phyloP scores from a whole-genome alignment of 1,139 yeast species.

The Lodderomyces parapsilosis region DNA sequence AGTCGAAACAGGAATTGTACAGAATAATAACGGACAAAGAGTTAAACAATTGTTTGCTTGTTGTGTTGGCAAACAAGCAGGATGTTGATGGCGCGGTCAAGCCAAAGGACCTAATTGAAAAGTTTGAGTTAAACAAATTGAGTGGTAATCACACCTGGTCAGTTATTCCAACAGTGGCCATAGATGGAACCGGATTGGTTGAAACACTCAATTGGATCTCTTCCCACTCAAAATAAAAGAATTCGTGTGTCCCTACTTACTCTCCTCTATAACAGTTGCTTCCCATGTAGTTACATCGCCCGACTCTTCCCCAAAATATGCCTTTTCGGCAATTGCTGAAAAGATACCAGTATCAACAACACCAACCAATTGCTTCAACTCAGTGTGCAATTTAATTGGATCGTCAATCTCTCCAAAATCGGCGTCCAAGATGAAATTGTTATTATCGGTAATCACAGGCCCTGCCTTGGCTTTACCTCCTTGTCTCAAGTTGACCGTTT shows the following conservation, averaged over 20 bases:
- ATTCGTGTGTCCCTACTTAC: not conserved
- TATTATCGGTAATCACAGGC: conserved; percentile 96
- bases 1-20: conserved; percentile 74
- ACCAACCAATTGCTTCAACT: conserved; percentile 79
- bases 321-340: conserved; percentile 65
- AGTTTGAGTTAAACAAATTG: conserved; percentile 52
- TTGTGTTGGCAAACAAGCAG: conserved; percentile 90
- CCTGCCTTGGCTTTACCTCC: conserved; percentile 96
- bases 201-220: conserved; percentile 78
- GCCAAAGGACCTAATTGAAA: conserved; percentile 65
- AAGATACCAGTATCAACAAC: conserved; percentile 97
- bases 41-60: conserved; percentile 71
- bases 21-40: conserved; percentile 79
- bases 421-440: conserved; percentile 90
- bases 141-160: conserved; percentile 67
- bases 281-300: conserved; percentile 51
- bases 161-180: conserved; percentile 73
- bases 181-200: conserved; percentile 71
- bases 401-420: conserved; percentile 79
- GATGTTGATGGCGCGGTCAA: conserved; percentile 65
- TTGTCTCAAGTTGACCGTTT: conserved; percentile 64
- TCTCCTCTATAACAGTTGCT: not conserved
- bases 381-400: conserved; percentile 56
- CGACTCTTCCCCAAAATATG: conserved; percentile 83
- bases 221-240: conserved; percentile 46